phyloP scores from a whole-genome alignment of 1,284 basidiomycete species.

The Cutaneotrichosporon mucoides region DNA sequence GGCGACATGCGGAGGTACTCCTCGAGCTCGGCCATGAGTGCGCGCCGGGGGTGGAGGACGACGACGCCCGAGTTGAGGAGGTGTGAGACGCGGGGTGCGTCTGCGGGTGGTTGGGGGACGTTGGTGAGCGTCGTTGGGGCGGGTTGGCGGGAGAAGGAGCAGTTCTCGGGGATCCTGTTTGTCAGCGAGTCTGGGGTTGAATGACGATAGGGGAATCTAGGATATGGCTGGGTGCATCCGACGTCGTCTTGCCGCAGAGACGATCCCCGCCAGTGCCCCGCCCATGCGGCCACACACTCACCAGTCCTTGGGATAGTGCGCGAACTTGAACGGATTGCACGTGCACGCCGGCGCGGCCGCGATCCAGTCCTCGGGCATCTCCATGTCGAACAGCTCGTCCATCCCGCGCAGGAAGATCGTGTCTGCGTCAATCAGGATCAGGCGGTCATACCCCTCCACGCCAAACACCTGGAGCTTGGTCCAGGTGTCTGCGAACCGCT shows the following conservation, averaged over 20 bases:
- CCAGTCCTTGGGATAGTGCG: slow-evolving; percentile 88
- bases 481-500: slow-evolving; percentile 80
- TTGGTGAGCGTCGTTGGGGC: slow-evolving; percentile 55
- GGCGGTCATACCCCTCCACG: slow-evolving; percentile 69
- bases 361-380: slow-evolving; percentile 65
- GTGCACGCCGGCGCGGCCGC: slow-evolving; percentile 85
- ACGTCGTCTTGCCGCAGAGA: too few species aligned
- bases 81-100: slow-evolving; percentile 65
- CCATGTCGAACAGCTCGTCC: slow-evolving; percentile 81
- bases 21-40: slow-evolving; percentile 56
- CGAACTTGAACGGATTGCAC: slow-evolving; percentile 80
- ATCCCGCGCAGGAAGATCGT: slow-evolving; percentile 84
- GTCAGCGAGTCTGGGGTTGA: too few species aligned
- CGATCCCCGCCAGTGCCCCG: too few species aligned
- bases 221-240: too few species aligned
- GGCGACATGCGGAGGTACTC: slow-evolving; percentile 65
- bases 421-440: slow-evolving; percentile 83
- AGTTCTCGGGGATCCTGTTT: slow-evolving; percentile 79
- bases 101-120: slow-evolving; percentile 49
- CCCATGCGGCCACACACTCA: slow-evolving; percentile 46
- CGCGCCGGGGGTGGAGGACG: slow-evolving; percentile 64
- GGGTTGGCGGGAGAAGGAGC: slow-evolving; percentile 66
- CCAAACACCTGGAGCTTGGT: slow-evolving; percentile 80
- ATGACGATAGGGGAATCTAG: too few species aligned
- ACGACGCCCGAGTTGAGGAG: slow-evolving; percentile 87